Conservation (phyloP, 2,329 filamentous ascomycete genomes). For the Apiospora arundinis region DNA sequence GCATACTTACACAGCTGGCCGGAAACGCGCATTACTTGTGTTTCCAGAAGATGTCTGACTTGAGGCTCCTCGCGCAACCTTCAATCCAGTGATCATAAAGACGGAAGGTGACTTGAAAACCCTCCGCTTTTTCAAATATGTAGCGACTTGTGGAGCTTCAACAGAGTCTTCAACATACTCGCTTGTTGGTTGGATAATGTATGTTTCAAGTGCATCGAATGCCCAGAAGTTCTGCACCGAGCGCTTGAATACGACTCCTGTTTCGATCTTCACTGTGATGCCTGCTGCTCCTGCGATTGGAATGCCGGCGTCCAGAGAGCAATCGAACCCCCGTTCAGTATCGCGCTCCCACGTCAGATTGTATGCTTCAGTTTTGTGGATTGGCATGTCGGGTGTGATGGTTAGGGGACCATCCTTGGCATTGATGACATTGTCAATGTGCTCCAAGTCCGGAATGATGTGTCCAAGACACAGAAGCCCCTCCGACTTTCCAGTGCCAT, state of each 20-base stretch:
- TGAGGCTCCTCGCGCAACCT: not conserved
- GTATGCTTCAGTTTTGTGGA: not conserved
- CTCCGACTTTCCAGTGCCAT: not conserved
- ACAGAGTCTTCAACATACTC: not conserved
- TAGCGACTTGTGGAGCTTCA: not conserved
- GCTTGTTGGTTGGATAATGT: not conserved
- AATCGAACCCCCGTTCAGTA: not conserved
- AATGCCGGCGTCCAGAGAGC: not conserved
- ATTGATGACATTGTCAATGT: not conserved
- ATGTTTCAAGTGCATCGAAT: not conserved
- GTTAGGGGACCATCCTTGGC: not conserved
- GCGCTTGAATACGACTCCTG: not conserved
- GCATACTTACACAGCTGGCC: not conserved
- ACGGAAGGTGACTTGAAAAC: not conserved
- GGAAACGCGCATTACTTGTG: not conserved
- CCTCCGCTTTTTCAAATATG: not conserved
- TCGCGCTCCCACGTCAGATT: not conserved
- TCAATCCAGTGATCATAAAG: not conserved
- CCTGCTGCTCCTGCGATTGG: not conserved
- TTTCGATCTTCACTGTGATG: not conserved
- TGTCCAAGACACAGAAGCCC: not conserved
- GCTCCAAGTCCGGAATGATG: not conserved
- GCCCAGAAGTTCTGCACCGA: not conserved
- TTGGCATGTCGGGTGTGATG: not conserved
- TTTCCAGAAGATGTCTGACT: not conserved